Evolutionary conservation across 257 asterid genomes (phyloP), one percentile per base, ranked within the genome.

Genomic region (Scutellaria barbata): DNA sequence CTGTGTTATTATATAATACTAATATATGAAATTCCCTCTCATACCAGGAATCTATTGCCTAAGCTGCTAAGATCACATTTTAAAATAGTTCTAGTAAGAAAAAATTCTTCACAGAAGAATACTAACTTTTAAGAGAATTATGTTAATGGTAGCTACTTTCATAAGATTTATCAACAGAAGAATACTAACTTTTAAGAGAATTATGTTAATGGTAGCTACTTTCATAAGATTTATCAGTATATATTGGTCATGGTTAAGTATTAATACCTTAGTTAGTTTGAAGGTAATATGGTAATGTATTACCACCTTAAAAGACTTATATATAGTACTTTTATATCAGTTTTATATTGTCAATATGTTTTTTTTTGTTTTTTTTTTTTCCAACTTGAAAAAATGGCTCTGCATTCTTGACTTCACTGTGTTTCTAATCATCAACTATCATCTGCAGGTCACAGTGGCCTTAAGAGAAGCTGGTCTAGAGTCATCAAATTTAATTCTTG

Each of bases 401-500:
- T 10, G n/a, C 13, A 30, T 60, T 47, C 52, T 75, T 67, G 16
- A 45, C 45, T 33, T 33, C 39, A 1, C 50, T 4, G 5, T 54
- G 66, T 45, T 54, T 30, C 39, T 69, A 69, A 79, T 39, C 58
- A 65, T 43, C 30, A 7, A 39, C 76, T 63, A 64, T 42, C 70
- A 76, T 75, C 76, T 75, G 43, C 89, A 90, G 97, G 95, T 90
- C 51, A 83, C 92, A 52, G 55, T 14, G 25, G 95, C 96, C 63
- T 73, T 90, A 82, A 84, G 86, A 73, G 97, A 90, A 81, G 73
- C 85, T 63, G 96, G 97, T 50, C 81, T 90, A 35, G 97, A 90
- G 83, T 90, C 97, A n/a, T 90, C 97, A 72, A 90, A 90, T 81
- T 81, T 90, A 62, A 90, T 90, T 76, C 60, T 90, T 13, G 97